Percentiles rank a stretch among this genome's conserved stretches.
phyloP scores from a whole-genome alignment of 1,139 yeast genomes.

The Yamadazyma blattariae region DNA sequence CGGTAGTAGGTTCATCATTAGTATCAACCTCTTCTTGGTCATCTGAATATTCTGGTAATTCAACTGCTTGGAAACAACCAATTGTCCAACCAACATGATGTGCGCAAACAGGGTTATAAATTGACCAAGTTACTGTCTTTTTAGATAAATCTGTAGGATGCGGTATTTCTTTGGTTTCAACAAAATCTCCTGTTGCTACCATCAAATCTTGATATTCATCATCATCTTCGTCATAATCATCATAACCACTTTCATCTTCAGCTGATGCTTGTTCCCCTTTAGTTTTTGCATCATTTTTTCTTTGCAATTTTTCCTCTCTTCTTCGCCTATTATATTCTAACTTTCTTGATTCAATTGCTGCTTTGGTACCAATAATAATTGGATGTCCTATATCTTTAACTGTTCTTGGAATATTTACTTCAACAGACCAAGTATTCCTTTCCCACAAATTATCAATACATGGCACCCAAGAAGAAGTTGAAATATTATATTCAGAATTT shows the following conservation, averaged over 20 bases:
- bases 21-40: constrained; percentile 41
- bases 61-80: constrained; percentile 74
- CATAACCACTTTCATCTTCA: constrained; percentile 18
- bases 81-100: constrained; percentile 97
- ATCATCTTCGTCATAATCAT: constrained; percentile 45
- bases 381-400: constrained; percentile 65
- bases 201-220: constrained; percentile 53
- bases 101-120: constrained; percentile 85
- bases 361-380: constrained; percentile 37
- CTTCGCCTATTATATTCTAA: constrained; percentile 15
- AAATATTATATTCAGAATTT: constrained; percentile 72
- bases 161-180: constrained; percentile 45
- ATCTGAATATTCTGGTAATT: constrained; percentile 42
- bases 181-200: constrained; percentile 77
- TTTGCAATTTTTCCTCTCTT: constrained; percentile 12
- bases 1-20: constrained; percentile 26
- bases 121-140: constrained; percentile 74
- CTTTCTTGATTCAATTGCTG: constrained; percentile 17
- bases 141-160: constrained; percentile 62
- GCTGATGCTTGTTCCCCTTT: constrained; percentile 11
- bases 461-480: constrained; percentile 96
- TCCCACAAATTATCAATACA: constrained; percentile 90
- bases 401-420: constrained; percentile 77
- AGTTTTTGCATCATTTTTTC: constrained; percentile 4
- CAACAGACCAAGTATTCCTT: constrained; percentile 89